Conservation (phyloP, 805 yeast genomes). For the Ogataea methanolica region DNA sequence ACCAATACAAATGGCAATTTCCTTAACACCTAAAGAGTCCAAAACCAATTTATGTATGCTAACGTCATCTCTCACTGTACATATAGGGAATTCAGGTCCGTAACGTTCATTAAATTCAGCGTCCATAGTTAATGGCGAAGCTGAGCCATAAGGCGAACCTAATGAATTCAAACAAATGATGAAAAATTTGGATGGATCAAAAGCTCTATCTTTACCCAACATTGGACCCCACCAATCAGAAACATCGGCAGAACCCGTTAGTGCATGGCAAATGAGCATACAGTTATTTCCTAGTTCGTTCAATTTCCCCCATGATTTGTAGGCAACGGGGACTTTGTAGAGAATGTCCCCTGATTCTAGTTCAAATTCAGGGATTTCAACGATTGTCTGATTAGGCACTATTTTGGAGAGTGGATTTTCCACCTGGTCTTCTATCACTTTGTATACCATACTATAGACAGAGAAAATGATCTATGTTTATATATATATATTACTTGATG, state of each 20-base stretch:
- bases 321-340: slow-evolving; percentile 81
- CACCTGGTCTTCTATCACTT: slow-evolving; percentile 40
- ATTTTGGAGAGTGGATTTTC: slow-evolving; percentile 66
- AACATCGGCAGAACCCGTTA: slow-evolving; percentile 94
- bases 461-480: slow-evolving; percentile 1
- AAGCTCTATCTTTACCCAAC: slow-evolving; percentile 78
- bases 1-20: slow-evolving; percentile 83
- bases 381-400: slow-evolving; percentile 74
- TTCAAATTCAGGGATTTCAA: slow-evolving; percentile 65
- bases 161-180: slow-evolving; percentile 87
- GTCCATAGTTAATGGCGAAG: slow-evolving; percentile 83
- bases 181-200: slow-evolving; percentile 85
- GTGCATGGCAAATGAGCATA: slow-evolving; percentile 90
- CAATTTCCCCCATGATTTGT: slow-evolving; percentile 90
- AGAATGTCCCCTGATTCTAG: slow-evolving; percentile 81
- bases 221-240: slow-evolving; percentile 99
- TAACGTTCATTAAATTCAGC: slow-evolving; percentile 70
- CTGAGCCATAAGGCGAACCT: slow-evolving; percentile 95
- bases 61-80: slow-evolving; percentile 92
- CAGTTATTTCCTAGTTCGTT: slow-evolving; percentile 69
- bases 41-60: slow-evolving; percentile 70
- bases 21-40: slow-evolving; percentile 74
- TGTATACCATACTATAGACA: slow-evolving; percentile 22
- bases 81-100: slow-evolving; percentile 94
- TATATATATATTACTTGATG: background rate